Percentiles rank a stretch among this genome's conserved stretches.
phyloP scores from a whole-genome alignment of 768 basidiomycete species.

The Auricularia sp. region DNA sequence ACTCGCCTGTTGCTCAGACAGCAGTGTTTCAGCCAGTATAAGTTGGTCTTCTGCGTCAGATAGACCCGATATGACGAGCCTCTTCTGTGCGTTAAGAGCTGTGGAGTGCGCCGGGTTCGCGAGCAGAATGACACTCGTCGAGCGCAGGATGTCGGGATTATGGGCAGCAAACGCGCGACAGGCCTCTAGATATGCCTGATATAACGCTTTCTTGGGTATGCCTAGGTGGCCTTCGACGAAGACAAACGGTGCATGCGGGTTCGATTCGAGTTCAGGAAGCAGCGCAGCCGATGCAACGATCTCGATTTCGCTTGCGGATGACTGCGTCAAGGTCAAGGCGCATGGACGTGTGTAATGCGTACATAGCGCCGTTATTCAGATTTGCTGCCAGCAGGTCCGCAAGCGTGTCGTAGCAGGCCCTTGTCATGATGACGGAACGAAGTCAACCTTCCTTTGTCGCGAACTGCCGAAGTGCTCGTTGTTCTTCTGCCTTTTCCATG shows the following conservation, averaged over 20 bases:
- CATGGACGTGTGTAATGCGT: neutral
- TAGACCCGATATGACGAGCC: slow-evolving; percentile 30
- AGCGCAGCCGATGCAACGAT: neutral
- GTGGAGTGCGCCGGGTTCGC: slow-evolving; percentile 63
- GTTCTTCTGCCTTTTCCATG: too few species aligned
- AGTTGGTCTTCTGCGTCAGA: slow-evolving; percentile 30
- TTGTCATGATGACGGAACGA: neutral
- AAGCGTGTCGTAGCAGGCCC: neutral
- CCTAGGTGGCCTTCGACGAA: slow-evolving; percentile 51
- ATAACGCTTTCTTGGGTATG: slow-evolving; percentile 48
- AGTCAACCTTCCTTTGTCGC: too few species aligned
- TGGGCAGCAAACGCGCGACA: slow-evolving; percentile 23
- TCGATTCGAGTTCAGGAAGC: neutral
- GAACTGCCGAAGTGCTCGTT: too few species aligned
- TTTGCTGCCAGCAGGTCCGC: neutral
- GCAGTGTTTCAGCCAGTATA: slow-evolving; percentile 33
- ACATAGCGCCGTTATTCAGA: neutral
- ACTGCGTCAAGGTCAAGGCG: neutral
- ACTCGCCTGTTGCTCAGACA: slow-evolving; percentile 41
- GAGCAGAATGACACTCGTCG: slow-evolving; percentile 44
- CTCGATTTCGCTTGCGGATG: neutral
- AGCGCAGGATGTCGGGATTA: slow-evolving; percentile 6
- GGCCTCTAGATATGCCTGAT: slow-evolving; percentile 40
- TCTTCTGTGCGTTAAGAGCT: slow-evolving; percentile 52
- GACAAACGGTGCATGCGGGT: slow-evolving; percentile 36